Evolutionary conservation across 2,329 filamentous ascomycete genomes (phyloP), one percentile per base, ranked within the genome.

Genomic region (Diaporthe citrichinensis): DNA sequence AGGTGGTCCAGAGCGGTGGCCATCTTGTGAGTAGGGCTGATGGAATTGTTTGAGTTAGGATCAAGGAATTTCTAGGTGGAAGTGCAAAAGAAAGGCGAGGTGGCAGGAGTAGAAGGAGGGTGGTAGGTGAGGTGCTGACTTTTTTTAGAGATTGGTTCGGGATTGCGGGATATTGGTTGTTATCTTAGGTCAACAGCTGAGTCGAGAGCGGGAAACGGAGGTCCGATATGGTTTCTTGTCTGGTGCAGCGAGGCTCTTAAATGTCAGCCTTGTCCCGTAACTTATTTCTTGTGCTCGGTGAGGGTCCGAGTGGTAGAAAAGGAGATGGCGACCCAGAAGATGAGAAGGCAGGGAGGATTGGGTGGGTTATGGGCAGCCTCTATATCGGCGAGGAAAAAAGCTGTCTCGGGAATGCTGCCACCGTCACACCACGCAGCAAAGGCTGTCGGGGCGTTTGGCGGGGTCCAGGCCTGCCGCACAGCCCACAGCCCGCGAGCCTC

Each of bases 1-100:
- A 98, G 92, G 87, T 98, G 95, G 85, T 97, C 94, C 84, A 97
- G 91, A 85, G 95, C 93, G 83, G 92, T 94, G 75, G 88, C 86
- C 87, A 91, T 90, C 83, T 83, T 84, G 84, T 84, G 44, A 53
- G n/a, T 51, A 61, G 59, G 59, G 34, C 57, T 71, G 67, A 41
- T 28, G 23, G 25, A n/a, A 9, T 41, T 20, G 31, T 23, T 36
- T 36, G 39, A 25, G 61, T 73, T 49, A 65, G 58, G 39, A 46
- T 46, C 34, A 36, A 59, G 34, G 28, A 58, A 31, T 68, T 14
- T 67, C 8, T 46, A 55, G 25, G 49, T 23, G 17, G 20, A 46
- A 12, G 68, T 17, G 39, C 31, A 39, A 49, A 53, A 44, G 28
- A 23, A 41, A 17, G 44, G 31, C 46, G 31, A 51, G 8, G 25